phyloP scores from a whole-genome alignment of 306 rosid species.

The Cyclanthera cordifolia region DNA sequence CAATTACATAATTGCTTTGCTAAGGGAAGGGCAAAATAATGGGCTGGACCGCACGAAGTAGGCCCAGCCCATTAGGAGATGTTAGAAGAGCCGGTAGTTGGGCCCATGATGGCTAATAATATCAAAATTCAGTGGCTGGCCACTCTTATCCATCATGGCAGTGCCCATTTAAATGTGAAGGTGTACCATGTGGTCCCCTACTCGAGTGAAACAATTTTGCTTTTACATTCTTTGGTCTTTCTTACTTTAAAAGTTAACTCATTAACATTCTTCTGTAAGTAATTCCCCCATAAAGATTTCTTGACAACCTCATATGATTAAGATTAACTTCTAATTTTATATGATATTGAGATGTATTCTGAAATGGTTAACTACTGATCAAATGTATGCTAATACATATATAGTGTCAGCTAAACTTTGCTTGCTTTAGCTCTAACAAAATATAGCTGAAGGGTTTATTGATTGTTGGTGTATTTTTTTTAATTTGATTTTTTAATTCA shows the following conservation, averaged over 20 bases:
- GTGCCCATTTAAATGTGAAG: background rate
- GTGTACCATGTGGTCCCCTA: conserved; percentile 5
- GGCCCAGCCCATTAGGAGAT: conserved; percentile 3
- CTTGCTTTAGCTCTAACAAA: no score
- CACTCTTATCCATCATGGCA: background rate
- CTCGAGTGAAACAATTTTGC: background rate
- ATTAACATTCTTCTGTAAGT: no score
- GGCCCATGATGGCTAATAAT: conserved; percentile 10
- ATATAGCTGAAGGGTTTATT: no score
- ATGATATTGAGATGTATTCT: no score
- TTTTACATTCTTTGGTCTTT: background rate
- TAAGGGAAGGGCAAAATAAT: background rate
- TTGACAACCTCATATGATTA: no score
- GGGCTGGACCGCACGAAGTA: conserved; percentile 9
- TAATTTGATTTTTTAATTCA: no score
- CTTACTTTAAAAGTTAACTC: background rate
- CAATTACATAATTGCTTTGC: background rate
- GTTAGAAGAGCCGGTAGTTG: background rate
- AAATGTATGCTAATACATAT: no score
- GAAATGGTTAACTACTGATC: no score
- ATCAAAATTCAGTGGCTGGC: background rate
- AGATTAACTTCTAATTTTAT: no score
- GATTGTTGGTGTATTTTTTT: no score
- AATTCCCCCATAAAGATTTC: no score
- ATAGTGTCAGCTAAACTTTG: no score